Base-by-base conservation (phyloP, 345 rosid species). In the Eucalyptus pauciflora region DNA sequence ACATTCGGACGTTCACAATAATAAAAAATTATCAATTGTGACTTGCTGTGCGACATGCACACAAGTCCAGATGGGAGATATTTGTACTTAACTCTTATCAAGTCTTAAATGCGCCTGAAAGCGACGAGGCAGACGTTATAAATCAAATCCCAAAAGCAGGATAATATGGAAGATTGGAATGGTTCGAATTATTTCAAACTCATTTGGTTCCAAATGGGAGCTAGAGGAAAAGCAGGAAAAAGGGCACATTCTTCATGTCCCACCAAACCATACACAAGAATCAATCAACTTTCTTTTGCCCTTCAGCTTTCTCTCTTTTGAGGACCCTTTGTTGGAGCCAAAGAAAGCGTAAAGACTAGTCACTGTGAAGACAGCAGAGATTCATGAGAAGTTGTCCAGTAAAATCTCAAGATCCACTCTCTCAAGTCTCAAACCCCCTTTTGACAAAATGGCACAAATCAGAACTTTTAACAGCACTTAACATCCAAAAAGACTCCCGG, bases 291-390 rank as follows among this genome's bases (percentile, higher is more conserved):
- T 46, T 69, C 86, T 88, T 56, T 33, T 29, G 90, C 51, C 62
- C 43, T 87, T 58, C 86, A 79, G 27, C 71, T 60, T 83, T 83
- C 33, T 13, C 49, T 50, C 50, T 80, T 56, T 76, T 14, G 29
- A 7, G 48, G 85, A 41, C 85, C 43, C 85, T 76, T 11, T 41
- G 85, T 41, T 41, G 48, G 69, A 81, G 92, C 92, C 92, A 90
- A 76, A 89, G 90, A 91, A 91, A 91, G 93, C 92, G 89, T 90
- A 91, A 93, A 92, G 92, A 86, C 86, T 43, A 27, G 60, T 71
- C 81, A 33, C 81, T 33, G 46, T 33, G 46, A 9, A 71, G 14
- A 37, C 48, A 41, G 85, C 48, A 20, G 29, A 76, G 48, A 76
- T 76, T 76, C 85, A 76, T 20, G 48, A 25, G 85, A 76, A 76